Evolutionary conservation across 1,284 basidiomycete species (phyloP).

Genomic region (Stygiomarasmius scandens): DNA sequence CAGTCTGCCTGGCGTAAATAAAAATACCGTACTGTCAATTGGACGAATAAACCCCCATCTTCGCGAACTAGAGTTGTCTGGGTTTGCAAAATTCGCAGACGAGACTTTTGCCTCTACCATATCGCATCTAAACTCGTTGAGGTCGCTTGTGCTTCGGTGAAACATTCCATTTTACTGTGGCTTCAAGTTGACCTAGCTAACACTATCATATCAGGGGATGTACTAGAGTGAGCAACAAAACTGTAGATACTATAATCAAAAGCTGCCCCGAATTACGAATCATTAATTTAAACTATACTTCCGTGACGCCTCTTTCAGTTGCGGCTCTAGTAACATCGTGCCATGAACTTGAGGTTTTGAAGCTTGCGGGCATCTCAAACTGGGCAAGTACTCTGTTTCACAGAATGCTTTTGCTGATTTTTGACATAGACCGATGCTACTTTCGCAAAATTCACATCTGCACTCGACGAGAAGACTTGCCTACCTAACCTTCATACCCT

Average conservation of each 20-base stretch:
- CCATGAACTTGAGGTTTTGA: slow-evolving; percentile 53
- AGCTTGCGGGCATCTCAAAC: slow-evolving; percentile 61
- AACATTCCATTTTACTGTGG: too few relatives aligned
- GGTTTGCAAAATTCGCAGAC: slow-evolving; percentile 57
- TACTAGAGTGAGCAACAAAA: slow-evolving; percentile 54
- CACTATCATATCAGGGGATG: too few relatives aligned
- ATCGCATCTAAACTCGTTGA: slow-evolving; percentile 45
- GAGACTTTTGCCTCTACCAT: slow-evolving; percentile 52
- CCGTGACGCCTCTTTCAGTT: slow-evolving; percentile 51
- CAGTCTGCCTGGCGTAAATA: slow-evolving; percentile 55
- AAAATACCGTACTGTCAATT: slow-evolving; percentile 52
- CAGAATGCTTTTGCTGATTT: slow-evolving; percentile 2
- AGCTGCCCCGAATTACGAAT: slow-evolving; percentile 46
- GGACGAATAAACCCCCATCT: slow-evolving; percentile 39
- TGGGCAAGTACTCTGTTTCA: slow-evolving; percentile 46
- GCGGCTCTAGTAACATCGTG: slow-evolving; percentile 46
- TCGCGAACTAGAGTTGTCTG: slow-evolving; percentile 52
- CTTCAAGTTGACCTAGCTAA: too few relatives aligned
- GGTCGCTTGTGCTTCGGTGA: slow-evolving; percentile 57
- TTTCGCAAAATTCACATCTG: slow-evolving; percentile 47
- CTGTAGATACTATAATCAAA: slow-evolving; percentile 44
- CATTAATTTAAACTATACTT: slow-evolving; percentile 66
- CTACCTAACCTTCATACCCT: slow-evolving; percentile 50
- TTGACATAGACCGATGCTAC: slow-evolving; percentile 56
- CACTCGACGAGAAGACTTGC: slow-evolving; percentile 29